Evolutionary conservation across 331 rosid species (phyloP), one percentile per base, ranked within the genome.

Genomic region (Ulmus americana): DNA sequence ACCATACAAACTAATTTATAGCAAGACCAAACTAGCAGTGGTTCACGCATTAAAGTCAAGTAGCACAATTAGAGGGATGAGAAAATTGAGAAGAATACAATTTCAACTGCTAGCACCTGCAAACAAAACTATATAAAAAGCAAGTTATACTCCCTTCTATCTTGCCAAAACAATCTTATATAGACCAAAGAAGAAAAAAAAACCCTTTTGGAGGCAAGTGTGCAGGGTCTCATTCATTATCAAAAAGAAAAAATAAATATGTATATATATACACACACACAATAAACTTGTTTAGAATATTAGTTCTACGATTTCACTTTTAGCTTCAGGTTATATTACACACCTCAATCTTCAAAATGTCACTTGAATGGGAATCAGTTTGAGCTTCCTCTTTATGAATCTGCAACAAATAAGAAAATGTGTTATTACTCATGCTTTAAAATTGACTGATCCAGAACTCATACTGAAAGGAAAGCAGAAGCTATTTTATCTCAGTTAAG

Each of bases 271-370:
- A 59, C 14, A 44, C 12, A 20, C 1, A 12, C 41, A 40, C 10
- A 7, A 35, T 46, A 22, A 38, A 18, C 18, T 12, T 22, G 13
- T 46, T 22, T 2, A 22, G 8, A 39, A 39, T 39, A 58, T 58
- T 9, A 58, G 22, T 10, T 35, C 15, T 39, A 58, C 35, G 18
- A 58, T 22, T 10, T 35, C 15, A 58, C 7, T 58, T 40, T 10
- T n/a, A 39, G 8, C 46, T 61, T 45, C 13, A 46, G 44, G 63
- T 51, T 51, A 59, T 22, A 43, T 10, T 67, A 61, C 63, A 46
- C 50, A 84, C 97, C 95, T 80, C 81, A 67, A 55, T 72, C 76
- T 78, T 83, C 72, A 61, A 84, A 77, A 79, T 71, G 41, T 74
- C 85, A 67, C 76, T 70, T 47, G 63, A 56, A 77, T 46, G 84